These are phyloP conservation scores for Syzygium malaccense DNA, from an alignment of 441 rosid species.

Conservation along the genomic window DNA sequence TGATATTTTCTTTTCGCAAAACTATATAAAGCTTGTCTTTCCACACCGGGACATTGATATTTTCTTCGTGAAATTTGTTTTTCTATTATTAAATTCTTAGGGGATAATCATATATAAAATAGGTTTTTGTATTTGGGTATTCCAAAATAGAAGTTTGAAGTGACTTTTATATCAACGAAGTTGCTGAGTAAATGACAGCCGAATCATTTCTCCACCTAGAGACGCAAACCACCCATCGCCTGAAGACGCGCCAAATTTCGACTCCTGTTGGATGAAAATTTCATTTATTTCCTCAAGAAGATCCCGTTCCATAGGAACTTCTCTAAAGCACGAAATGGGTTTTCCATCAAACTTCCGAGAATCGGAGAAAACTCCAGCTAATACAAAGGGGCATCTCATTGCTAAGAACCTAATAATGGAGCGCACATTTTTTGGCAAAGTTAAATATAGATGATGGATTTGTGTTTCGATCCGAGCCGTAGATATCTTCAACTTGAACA, in stretches of 20 bases:
- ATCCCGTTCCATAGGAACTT: background rate
- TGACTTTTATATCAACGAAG: background rate
- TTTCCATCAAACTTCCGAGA: background rate
- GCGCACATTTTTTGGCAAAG: background rate
- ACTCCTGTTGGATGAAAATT: background rate
- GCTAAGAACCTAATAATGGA: background rate
- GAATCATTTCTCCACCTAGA: background rate
- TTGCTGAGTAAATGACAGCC: background rate
- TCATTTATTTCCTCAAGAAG: background rate
- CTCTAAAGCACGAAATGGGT: background rate
- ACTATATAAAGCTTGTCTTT: background rate
- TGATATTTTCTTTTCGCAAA: background rate
- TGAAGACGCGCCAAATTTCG: background rate
- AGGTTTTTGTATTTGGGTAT: background rate
- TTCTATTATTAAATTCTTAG: background rate
- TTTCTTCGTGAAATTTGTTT: background rate
- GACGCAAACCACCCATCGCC: background rate
- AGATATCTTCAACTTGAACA: background rate
- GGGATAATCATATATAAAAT: background rate
- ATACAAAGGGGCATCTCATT: background rate
- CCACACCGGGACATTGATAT: background rate
- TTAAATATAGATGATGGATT: background rate
- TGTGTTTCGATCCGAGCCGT: background rate
- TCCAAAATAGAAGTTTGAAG: background rate
- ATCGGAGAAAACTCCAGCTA: background rate